Percentiles rank a stretch among this genome's conserved stretches.
These are phyloP conservation scores for Xylariaceae sp. DNA, from an alignment of 2,329 filamentous ascomycete genomes.

Conservation along the genomic window DNA sequence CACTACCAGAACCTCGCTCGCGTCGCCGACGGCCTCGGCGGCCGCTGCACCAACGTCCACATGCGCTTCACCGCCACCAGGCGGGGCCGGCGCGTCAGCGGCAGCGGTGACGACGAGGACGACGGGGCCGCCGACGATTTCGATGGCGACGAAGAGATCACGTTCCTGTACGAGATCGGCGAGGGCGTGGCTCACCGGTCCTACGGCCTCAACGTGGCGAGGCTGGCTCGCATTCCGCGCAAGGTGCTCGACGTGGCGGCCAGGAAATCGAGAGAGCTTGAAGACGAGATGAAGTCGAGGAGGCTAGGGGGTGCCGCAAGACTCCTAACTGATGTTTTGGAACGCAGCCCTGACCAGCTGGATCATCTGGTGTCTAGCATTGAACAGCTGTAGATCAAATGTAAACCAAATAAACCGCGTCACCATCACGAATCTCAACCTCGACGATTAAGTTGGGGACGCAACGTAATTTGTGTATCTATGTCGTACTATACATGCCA, in stretches of 20 bases:
- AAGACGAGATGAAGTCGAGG: constrained; percentile 69
- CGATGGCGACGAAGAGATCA: constrained; percentile 74
- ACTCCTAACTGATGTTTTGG: constrained; percentile 47
- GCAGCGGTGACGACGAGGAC: constrained; percentile 34
- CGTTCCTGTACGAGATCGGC: constrained; percentile 90
- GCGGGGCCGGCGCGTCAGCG: constrained; percentile 22
- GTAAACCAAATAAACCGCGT: constrained; percentile 14
- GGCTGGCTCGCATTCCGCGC: constrained; percentile 78
- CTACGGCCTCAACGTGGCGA: constrained; percentile 92
- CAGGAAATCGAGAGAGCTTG: constrained; percentile 78
- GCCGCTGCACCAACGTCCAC: constrained; percentile 80
- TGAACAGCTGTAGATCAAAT: constrained; percentile 56
- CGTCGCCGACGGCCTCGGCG: constrained; percentile 69
- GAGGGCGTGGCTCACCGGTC: constrained; percentile 91
- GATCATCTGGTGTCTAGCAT: constrained; percentile 58
- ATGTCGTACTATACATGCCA: constrained; percentile 16
- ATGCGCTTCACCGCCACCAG: constrained; percentile 74
- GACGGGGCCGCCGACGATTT: constrained; percentile 35
- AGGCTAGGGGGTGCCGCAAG: constrained; percentile 56
- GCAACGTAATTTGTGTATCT: constrained; percentile 7
- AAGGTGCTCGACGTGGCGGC: constrained; percentile 77
- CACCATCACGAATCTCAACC: neutral
- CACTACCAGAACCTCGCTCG: constrained; percentile 87
- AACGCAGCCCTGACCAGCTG: constrained; percentile 45
- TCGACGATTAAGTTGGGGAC: neutral